Percentiles rank a stretch among this genome's conserved stretches.
Evolutionary conservation across 169 alveolate species (phyloP).

Genomic region (Fabrea salina): DNA sequence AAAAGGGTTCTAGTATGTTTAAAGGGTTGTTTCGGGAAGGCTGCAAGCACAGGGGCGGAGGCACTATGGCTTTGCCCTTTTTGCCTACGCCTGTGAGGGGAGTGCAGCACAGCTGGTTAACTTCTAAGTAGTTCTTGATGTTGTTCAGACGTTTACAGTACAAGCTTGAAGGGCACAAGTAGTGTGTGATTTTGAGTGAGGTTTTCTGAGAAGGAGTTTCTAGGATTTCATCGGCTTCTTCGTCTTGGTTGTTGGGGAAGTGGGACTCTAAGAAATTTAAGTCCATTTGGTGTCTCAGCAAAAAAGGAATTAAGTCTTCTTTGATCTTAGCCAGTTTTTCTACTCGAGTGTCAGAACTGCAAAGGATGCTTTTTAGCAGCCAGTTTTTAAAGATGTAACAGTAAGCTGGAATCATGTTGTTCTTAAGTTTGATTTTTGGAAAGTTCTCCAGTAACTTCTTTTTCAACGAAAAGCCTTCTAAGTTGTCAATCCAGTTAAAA

Average conservation of each 20-base stretch:
- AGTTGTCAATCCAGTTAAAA: slow-evolving; percentile 5
- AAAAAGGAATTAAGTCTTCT: slow-evolving; percentile 18
- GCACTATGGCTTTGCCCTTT: background rate
- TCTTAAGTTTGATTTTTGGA: slow-evolving; percentile 6
- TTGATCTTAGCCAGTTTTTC: background rate
- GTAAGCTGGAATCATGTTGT: background rate
- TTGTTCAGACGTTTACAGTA: background rate
- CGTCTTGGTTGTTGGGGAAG: background rate
- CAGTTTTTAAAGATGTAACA: background rate
- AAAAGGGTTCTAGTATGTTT: background rate
- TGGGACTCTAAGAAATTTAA: background rate
- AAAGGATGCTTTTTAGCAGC: background rate
- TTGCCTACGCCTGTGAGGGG: background rate
- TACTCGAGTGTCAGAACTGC: background rate
- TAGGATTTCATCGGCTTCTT: background rate
- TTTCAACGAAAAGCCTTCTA: background rate
- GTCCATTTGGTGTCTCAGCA: background rate
- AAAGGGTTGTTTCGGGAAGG: background rate
- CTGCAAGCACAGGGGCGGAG: background rate
- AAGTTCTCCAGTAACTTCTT: background rate
- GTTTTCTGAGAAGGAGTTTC: background rate
- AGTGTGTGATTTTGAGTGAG: background rate
- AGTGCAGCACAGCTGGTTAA: background rate
- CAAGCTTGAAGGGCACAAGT: background rate
- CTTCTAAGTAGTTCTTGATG: slow-evolving; percentile 1